Conservation (phyloP, 1,284 basidiomycete genomes). For the Trichosporon asahii region DNA sequence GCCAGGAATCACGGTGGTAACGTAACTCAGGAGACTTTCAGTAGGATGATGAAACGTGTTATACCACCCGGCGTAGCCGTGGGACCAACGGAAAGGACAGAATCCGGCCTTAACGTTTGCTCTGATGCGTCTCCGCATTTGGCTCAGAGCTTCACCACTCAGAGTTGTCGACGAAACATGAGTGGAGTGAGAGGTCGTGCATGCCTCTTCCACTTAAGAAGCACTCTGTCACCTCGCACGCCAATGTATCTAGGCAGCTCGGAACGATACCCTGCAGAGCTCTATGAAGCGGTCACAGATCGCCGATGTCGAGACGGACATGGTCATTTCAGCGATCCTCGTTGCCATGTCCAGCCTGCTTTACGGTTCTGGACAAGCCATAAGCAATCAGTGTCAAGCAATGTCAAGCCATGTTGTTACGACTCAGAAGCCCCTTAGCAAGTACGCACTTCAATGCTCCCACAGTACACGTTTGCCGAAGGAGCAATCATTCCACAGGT, state of each 20-base stretch:
- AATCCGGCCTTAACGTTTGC: background rate
- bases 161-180: background rate
- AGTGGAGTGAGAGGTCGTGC: background rate
- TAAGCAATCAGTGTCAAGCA: background rate
- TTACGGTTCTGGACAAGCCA: background rate
- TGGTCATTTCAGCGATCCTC: background rate
- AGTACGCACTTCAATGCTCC: background rate
- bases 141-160: conserved; percentile 1
- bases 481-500: background rate
- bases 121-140: conserved; percentile 1
- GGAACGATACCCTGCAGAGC: too few relatives aligned
- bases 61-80: background rate
- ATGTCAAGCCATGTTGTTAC: background rate
- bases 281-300: background rate
- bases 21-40: background rate
- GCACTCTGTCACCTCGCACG: background rate
- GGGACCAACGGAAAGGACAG: conserved; percentile 3
- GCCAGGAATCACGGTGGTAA: background rate
- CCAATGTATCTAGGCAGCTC: background rate
- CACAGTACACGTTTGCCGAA: background rate
- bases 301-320: background rate
- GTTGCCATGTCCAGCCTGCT: background rate
- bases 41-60: conserved; percentile 2
- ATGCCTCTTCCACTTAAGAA: background rate
- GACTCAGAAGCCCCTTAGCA: background rate